These are phyloP conservation scores for Jaltomata sinuosa DNA, from an alignment of 257 asterid species.

Conservation along the genomic window DNA sequence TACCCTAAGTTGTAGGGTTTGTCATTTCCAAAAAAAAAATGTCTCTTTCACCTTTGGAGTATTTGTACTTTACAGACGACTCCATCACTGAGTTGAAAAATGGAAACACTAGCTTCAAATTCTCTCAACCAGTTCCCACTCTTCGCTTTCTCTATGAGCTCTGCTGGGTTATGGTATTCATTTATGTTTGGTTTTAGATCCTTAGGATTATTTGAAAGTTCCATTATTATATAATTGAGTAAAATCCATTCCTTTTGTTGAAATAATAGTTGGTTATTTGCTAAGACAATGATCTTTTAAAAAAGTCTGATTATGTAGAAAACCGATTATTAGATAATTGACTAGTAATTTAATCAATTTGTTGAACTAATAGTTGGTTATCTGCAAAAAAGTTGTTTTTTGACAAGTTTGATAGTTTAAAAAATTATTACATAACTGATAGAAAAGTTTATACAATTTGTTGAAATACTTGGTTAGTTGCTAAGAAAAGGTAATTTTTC, in stretches of 20 bases:
- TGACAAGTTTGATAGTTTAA: background rate
- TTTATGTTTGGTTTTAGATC: background rate
- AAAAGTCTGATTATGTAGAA: background rate
- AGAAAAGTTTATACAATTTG: background rate
- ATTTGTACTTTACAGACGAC: slow-evolving; percentile 55
- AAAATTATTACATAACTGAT: background rate
- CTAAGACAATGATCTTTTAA: background rate
- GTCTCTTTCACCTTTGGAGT: slow-evolving; percentile 66
- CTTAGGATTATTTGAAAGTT: background rate
- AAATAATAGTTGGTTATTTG: background rate
- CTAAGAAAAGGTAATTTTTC: background rate
- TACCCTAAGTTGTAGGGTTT: background rate
- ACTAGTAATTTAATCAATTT: background rate
- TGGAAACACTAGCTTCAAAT: slow-evolving; percentile 56
- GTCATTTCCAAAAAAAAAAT: slow-evolving; percentile 16
- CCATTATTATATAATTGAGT: background rate
- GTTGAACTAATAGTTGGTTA: background rate
- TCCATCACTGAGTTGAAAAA: slow-evolving; percentile 59
- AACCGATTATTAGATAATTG: background rate
- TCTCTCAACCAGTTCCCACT: slow-evolving; percentile 48
- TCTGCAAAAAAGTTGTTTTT: background rate
- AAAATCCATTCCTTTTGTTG: background rate
- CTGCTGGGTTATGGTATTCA: slow-evolving; percentile 57
- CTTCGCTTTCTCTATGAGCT: slow-evolving; percentile 86
- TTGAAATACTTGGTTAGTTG: background rate